These are phyloP conservation scores for Canavalia ensiformis DNA, from an alignment of 306 rosid genomes.

Conservation along the genomic window DNA sequence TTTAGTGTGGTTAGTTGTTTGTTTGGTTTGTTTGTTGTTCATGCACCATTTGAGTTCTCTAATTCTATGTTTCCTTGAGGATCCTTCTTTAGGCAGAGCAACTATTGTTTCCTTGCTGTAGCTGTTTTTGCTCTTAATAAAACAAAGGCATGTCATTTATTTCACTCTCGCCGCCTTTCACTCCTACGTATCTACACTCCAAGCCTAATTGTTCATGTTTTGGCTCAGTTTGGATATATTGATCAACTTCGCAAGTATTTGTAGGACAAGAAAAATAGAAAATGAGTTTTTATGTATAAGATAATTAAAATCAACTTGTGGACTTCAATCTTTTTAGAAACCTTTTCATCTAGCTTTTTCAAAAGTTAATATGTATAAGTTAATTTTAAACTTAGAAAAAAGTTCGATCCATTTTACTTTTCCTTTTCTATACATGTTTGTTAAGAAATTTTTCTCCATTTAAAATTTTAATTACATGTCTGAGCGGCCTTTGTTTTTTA, in stretches of 20 bases:
- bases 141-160: slow-evolving; percentile 55
- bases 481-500: neutral
- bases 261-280: too few relatives aligned
- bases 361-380: too few relatives aligned
- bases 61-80: slow-evolving; percentile 54
- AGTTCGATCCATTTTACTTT: too few relatives aligned
- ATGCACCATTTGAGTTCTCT: slow-evolving; percentile 48
- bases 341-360: too few relatives aligned
- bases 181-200: slow-evolving; percentile 21
- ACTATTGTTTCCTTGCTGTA: slow-evolving; percentile 52
- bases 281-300: too few relatives aligned
- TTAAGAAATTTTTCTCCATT: too few relatives aligned
- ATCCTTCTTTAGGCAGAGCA: slow-evolving; percentile 52
- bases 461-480: too few relatives aligned
- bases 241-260: too few relatives aligned
- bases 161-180: slow-evolving; percentile 21
- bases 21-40: slow-evolving; percentile 23
- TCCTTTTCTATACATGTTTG: too few relatives aligned
- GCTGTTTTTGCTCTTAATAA: slow-evolving; percentile 60
- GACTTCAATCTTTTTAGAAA: too few relatives aligned
- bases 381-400: too few relatives aligned
- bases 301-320: too few relatives aligned
- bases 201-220: slow-evolving; percentile 23
- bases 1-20: slow-evolving; percentile 46
- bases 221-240: neutral